Conservation (phyloP, 768 basidiomycete species). For the Nidula microcarpa region DNA sequence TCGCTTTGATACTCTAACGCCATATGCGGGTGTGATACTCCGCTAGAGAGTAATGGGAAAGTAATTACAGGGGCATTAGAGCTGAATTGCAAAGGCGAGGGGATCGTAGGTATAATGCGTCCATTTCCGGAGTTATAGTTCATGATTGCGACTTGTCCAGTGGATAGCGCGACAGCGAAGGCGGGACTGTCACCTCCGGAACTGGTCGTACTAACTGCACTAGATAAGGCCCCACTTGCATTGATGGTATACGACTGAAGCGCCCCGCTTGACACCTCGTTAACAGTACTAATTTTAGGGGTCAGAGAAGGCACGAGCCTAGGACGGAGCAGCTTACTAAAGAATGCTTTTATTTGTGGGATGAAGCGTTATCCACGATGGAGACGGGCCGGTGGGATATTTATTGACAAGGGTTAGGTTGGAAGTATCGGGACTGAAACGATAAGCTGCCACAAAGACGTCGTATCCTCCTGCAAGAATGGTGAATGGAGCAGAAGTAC, state of each 20-base stretch:
- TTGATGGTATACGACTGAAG: constrained; percentile 59
- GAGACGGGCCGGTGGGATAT: constrained; percentile 45
- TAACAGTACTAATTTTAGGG: constrained; percentile 44
- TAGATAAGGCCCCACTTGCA: constrained; percentile 39
- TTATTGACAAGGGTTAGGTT: constrained; percentile 44
- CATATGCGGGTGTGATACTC: constrained; percentile 66
- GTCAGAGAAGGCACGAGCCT: not conserved
- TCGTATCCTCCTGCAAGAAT: constrained; percentile 69
- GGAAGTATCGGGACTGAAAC: constrained; percentile 50
- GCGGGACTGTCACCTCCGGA: constrained; percentile 53
- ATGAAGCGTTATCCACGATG: constrained; percentile 60
- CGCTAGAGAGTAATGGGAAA: constrained; percentile 45
- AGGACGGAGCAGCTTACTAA: constrained; percentile 37
- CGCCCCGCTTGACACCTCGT: constrained; percentile 44
- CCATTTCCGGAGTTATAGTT: constrained; percentile 60
- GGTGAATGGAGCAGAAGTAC: constrained; percentile 50
- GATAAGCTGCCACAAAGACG: constrained; percentile 58
- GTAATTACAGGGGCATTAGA: constrained; percentile 38
- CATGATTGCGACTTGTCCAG: constrained; percentile 55
- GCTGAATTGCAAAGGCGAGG: constrained; percentile 28
- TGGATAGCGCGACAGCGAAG: constrained; percentile 46
- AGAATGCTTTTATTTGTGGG: constrained; percentile 56
- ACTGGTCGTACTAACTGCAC: constrained; percentile 37
- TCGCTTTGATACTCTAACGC: constrained; percentile 51
- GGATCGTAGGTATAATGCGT: constrained; percentile 44